Conservation (phyloP, 2,329 filamentous ascomycete species). For the Sphaerulina vaccinii region DNA sequence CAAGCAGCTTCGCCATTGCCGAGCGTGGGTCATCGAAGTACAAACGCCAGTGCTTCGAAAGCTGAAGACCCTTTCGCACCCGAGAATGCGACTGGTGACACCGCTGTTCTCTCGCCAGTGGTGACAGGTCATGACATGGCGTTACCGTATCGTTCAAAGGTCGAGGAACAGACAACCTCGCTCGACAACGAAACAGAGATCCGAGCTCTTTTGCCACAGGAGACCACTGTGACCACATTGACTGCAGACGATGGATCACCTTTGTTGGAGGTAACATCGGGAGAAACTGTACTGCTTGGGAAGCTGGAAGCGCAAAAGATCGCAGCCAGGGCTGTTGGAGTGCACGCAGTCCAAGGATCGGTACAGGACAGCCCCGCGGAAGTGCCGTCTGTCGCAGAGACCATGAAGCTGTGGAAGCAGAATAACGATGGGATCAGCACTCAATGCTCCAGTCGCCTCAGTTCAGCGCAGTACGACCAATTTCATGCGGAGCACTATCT, state of each 20-base stretch:
- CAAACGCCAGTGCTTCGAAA: conserved; percentile 17
- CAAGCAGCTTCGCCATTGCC: conserved; percentile 9
- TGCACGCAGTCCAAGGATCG: neutral
- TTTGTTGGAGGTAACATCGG: neutral
- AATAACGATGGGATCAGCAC: neutral
- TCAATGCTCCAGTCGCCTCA: conserved; percentile 4
- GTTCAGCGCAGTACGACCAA: conserved; percentile 8
- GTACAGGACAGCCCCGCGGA: neutral
- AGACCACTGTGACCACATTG: neutral
- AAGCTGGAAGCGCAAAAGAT: conserved; percentile 1
- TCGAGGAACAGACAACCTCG: conserved; percentile 14
- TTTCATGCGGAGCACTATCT: conserved; percentile 9
- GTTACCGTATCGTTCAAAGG: conserved; percentile 22
- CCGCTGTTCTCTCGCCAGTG: neutral
- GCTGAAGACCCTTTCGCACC: conserved; percentile 27
- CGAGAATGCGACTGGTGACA: conserved; percentile 13
- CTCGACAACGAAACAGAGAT: neutral
- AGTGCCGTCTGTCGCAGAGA: conserved; percentile 1
- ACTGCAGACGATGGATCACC: neutral
- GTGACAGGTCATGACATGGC: conserved; percentile 8
- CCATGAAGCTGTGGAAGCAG: conserved; percentile 3
- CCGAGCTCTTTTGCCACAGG: neutral
- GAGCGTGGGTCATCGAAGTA: conserved; percentile 15
- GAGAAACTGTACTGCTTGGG: neutral
- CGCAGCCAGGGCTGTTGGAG: neutral